These are phyloP conservation scores for Tausonia pullulans DNA, from an alignment of 1,284 basidiomycete genomes.

Conservation along the genomic window DNA sequence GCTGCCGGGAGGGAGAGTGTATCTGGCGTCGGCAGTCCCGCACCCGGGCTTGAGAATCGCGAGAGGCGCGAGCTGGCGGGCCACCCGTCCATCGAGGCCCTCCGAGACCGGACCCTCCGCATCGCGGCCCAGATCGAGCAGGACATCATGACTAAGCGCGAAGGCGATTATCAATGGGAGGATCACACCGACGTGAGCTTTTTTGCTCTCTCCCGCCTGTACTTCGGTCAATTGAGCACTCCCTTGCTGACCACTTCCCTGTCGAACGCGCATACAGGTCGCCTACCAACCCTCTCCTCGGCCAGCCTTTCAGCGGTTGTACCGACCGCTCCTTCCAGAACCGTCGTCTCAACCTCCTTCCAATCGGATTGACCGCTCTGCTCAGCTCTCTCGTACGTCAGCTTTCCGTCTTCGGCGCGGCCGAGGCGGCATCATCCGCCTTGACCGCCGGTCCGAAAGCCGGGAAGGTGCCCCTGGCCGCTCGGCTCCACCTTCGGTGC, in stretches of 20 bases:
- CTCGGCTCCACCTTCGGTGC: constrained; percentile 19
- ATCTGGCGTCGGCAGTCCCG: constrained; percentile 2
- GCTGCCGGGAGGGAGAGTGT: constrained; percentile 27
- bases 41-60: constrained; percentile 20
- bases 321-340: constrained; percentile 32
- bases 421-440: constrained; percentile 63
- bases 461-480: constrained; percentile 22
- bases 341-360: constrained; percentile 21
- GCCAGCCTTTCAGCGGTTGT: constrained; percentile 38
- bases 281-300: constrained; percentile 48
- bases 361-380: background rate
- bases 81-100: constrained; percentile 29
- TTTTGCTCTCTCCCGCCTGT: background rate
- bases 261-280: constrained; percentile 29
- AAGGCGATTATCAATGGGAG: constrained; percentile 65
- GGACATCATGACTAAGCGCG: constrained; percentile 51
- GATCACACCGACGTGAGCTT: constrained; percentile 62
- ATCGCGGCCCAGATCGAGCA: constrained; percentile 59
- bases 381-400: constrained; percentile 23
- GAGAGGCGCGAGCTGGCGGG: constrained; percentile 22
- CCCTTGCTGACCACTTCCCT: background rate
- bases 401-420: constrained; percentile 63
- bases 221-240: background rate
- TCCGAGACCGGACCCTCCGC: constrained; percentile 46
- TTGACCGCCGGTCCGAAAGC: constrained; percentile 52